phyloP scores from a whole-genome alignment of 768 basidiomycete genomes.

The Amanita jacksonii region DNA sequence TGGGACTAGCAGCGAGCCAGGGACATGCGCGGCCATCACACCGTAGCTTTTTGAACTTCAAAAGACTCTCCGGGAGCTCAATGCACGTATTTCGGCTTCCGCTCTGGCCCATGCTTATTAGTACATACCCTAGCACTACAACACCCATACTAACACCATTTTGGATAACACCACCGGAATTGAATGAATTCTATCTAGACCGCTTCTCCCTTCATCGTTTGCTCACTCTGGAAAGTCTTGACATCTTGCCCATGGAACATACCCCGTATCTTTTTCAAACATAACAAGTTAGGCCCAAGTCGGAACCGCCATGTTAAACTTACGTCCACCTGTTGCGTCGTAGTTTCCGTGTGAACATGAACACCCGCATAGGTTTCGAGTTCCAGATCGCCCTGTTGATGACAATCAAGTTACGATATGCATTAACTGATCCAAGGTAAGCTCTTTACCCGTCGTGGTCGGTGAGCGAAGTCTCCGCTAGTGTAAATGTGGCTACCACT shows the following conservation, averaged over 20 bases:
- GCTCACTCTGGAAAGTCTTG: neutral
- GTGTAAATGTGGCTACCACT: conserved; percentile 9
- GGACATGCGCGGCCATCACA: conserved; percentile 5
- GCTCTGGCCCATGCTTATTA: too few relatives aligned
- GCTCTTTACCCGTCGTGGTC: too few relatives aligned
- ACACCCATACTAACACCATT: too few relatives aligned
- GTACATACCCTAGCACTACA: too few relatives aligned
- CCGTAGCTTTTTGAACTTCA: conserved; percentile 1
- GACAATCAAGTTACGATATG: neutral
- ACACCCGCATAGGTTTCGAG: conserved; percentile 10
- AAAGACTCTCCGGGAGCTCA: too few relatives aligned
- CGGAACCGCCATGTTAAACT: too few relatives aligned
- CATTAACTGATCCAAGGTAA: neutral
- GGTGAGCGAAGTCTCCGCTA: conserved; percentile 6
- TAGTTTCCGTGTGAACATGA: conserved; percentile 17
- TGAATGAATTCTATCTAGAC: too few relatives aligned
- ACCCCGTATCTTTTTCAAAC: neutral
- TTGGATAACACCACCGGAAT: too few relatives aligned
- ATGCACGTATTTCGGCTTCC: too few relatives aligned
- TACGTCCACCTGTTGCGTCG: conserved; percentile 19
- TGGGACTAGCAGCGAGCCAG: conserved; percentile 1
- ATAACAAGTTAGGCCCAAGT: neutral
- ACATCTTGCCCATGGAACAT: neutral
- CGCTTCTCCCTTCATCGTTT: too few relatives aligned
- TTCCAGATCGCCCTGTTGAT: conserved; percentile 14